A percentile compares a stretch with the other conserved stretches of the same genome.
phyloP scores from a whole-genome alignment of 768 basidiomycete genomes.

The Phaffia australis region DNA sequence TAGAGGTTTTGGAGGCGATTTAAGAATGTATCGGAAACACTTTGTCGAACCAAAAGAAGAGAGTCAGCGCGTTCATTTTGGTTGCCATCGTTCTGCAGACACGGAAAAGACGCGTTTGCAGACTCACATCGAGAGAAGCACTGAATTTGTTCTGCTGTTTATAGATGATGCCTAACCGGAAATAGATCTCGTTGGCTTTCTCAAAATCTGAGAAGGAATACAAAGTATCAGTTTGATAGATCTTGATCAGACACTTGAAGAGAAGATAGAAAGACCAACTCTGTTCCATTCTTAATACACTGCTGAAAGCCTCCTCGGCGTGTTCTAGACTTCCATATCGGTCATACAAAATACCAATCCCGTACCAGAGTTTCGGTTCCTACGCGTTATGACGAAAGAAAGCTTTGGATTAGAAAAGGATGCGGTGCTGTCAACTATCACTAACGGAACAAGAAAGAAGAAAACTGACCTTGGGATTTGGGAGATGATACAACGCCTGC shows the following conservation, averaged over 20 bases:
- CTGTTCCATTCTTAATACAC: conserved; percentile 92
- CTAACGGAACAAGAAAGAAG: conserved; percentile 22
- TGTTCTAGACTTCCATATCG: conserved; percentile 97
- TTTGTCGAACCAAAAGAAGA: conserved; percentile 25
- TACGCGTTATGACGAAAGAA: conserved; percentile 43
- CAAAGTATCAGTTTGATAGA: neutral
- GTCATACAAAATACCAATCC: conserved; percentile 97
- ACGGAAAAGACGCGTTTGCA: neutral
- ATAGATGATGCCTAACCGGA: conserved; percentile 96
- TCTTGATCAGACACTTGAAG: neutral
- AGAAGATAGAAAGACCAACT: conserved; percentile 46
- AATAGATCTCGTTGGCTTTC: conserved; percentile 96
- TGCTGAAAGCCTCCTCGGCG: conserved; percentile 95
- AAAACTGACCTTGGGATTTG: conserved; percentile 71
- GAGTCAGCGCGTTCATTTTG: neutral
- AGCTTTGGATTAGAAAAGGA: neutral
- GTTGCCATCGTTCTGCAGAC: neutral
- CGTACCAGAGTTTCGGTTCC: conserved; percentile 99
- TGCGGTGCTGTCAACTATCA: neutral
- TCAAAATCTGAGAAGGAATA: conserved; percentile 63
- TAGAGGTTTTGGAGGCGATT: conserved; percentile 87
- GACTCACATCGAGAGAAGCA: conserved; percentile 55
- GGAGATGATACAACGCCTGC: conserved; percentile 88
- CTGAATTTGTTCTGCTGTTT: conserved; percentile 94
- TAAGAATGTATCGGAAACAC: conserved; percentile 93